Evolutionary conservation across 1,284 basidiomycete genomes (phyloP), one percentile per base, ranked within the genome.

Genomic region (Takashimella tepidaria): DNA sequence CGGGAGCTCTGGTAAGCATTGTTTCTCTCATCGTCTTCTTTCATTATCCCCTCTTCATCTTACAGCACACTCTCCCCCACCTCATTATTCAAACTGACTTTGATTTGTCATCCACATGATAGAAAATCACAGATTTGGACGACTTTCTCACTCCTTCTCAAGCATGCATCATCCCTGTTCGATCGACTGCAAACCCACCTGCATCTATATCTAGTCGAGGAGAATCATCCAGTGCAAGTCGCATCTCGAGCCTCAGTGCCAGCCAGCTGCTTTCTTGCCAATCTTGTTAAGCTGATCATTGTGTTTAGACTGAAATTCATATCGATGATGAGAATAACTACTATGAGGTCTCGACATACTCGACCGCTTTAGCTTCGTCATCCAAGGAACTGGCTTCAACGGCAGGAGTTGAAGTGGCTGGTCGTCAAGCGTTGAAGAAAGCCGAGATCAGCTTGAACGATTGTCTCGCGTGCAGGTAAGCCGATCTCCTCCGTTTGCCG

Each of bases 71-170:
- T n/a, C n/a, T n/a, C n/a, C n/a, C n/a, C n/a, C n/a, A n/a, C n/a
- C n/a, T n/a, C n/a, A n/a, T n/a, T n/a, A n/a, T n/a, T n/a, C n/a
- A n/a, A n/a, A n/a, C n/a, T n/a, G n/a, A n/a, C n/a, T n/a, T n/a
- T n/a, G n/a, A n/a, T n/a, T n/a, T n/a, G n/a, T n/a, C n/a, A n/a
- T n/a, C n/a, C n/a, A n/a, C n/a, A n/a, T n/a, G n/a, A n/a, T n/a
- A n/a, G n/a, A n/a, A 37, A 13, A 66, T 73, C 53, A 92, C 91
- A 19, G 95, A 98, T 74, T 82, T 99, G 45, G 98, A 98, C 75
- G 96, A 98, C 78, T 99, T 95, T 74, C 89, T 99, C 47, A 91
- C 92, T 0, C 96, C 96, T 3, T 90, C 92, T 1, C 95, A 98
- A 78, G 88, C 89, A 42, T 99, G 96, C 76, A 98, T 98, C 76